Evolutionary conservation across 345 rosid genomes (phyloP), one percentile per base, ranked within the genome.

Genomic region (Heritiera fomes): DNA sequence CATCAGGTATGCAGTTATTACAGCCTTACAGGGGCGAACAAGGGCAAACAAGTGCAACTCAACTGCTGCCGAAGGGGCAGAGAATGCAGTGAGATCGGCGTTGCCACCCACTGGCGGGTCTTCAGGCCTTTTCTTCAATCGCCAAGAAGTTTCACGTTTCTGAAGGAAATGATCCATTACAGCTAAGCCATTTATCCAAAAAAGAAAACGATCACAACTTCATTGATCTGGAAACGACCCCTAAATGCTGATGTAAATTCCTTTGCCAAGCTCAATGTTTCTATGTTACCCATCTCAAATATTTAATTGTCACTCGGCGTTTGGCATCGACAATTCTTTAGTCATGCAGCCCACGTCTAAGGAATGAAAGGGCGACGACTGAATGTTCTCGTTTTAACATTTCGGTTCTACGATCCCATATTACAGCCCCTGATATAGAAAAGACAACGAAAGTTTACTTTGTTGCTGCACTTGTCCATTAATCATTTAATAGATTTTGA

Each of bases 1-100:
- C 28, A 23, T 23, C 28, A 23, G 28, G 28, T 23, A 23, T 34
- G 38, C 28, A 23, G 28, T 23, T 23, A 23, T 23, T 23, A 23
- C 38, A 34, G 38, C 38, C 2, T 34, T 34, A 34, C 38, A 34
- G 38, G 38, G 38, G 38, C 38, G 3, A 34, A 34, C 3, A 34
- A 34, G 38, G 38, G 38, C 28, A 23, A 23, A 23, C 28, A 23
- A 23, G 28, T 23, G 28, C 28, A 23, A 2, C 10, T 34, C 20
- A 6, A 41, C 81, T 6, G 53, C 38, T 12, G 83, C n/a, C 0
- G 76, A 83, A 62, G 78, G 82, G 2, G 76, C 82, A 4, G 68
- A 65, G 32, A 3, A 12, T 41, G 76, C 62, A 5, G 53, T 77
- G 73, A 53, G 52, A 14, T 45, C 68, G 53, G 80, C 78, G 0